phyloP scores from a whole-genome alignment of 805 yeast species.

The Komagataella ulmi region DNA sequence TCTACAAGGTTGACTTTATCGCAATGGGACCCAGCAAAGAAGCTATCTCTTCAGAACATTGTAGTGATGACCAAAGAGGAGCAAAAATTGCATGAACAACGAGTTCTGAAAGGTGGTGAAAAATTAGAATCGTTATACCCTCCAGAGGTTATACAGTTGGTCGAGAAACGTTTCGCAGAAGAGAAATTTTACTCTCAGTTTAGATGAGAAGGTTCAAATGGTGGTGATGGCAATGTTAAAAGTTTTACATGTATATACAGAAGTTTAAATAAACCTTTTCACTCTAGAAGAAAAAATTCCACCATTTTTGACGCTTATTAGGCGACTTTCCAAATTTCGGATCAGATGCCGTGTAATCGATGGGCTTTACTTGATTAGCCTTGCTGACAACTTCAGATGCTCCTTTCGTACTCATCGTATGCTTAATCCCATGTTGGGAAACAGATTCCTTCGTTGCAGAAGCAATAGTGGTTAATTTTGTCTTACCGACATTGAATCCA shows the following conservation, averaged over 20 bases:
- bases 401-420: conserved; percentile 12
- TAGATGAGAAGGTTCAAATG: conserved; percentile 12
- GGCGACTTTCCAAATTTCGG: conserved; percentile 43
- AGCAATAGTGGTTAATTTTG: conserved; percentile 27
- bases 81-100: conserved; percentile 64
- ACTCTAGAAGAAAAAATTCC: conserved; percentile 33
- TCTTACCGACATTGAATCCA: conserved; percentile 70
- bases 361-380: conserved; percentile 2
- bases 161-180: conserved; percentile 55
- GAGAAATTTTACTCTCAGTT: conserved; percentile 61
- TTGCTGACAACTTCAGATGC: conserved; percentile 9
- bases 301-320: conserved; percentile 40
- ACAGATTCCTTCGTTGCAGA: conserved; percentile 14
- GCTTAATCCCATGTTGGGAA: conserved; percentile 13
- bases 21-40: conserved; percentile 67
- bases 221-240: neutral
- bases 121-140: conserved; percentile 49
- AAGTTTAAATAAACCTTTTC: neutral
- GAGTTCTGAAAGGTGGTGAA: conserved; percentile 61
- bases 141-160: conserved; percentile 38
- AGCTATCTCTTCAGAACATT: conserved; percentile 60
- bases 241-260: conserved; percentile 1
- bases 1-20: conserved; percentile 72
- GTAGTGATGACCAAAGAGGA: conserved; percentile 86
- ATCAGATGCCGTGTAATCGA: conserved; percentile 21